phyloP scores from a whole-genome alignment of 148 eudicot genomes.

The Talinum fruticosum region DNA sequence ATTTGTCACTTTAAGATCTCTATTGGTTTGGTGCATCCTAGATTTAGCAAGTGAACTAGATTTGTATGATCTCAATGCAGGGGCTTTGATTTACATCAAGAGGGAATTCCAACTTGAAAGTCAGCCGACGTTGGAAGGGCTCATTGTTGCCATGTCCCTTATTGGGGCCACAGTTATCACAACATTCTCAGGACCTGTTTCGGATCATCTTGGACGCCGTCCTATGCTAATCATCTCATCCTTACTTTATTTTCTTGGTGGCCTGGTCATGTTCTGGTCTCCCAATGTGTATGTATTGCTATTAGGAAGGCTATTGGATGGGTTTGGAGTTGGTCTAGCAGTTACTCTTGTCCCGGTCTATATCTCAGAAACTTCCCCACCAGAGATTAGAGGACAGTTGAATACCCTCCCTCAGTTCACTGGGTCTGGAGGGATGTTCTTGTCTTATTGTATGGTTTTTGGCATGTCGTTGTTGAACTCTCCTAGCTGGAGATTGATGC shows the following conservation, averaged over 20 bases:
- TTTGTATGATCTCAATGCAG: constrained; percentile 39
- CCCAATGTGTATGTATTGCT: constrained; percentile 84
- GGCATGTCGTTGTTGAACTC: constrained; percentile 70
- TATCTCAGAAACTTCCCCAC: constrained; percentile 89
- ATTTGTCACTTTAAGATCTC: background rate
- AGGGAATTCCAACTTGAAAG: constrained; percentile 68
- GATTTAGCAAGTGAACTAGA: background rate
- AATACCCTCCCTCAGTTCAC: constrained; percentile 93
- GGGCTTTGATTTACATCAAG: constrained; percentile 81
- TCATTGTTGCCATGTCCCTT: constrained; percentile 84
- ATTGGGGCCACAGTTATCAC: constrained; percentile 90
- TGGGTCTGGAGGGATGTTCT: constrained; percentile 79
- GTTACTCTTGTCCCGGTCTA: constrained; percentile 87
- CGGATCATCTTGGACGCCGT: constrained; percentile 75
- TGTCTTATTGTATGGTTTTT: constrained; percentile 85
- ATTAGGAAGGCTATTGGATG: constrained; percentile 71
- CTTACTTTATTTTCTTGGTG: constrained; percentile 63
- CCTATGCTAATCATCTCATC: constrained; percentile 85
- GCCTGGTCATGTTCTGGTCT: constrained; percentile 88
- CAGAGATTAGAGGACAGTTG: constrained; percentile 78
- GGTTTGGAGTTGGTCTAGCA: constrained; percentile 80
- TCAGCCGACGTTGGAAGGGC: constrained; percentile 81
- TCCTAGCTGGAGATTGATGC: constrained; percentile 93
- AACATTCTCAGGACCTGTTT: constrained; percentile 79
- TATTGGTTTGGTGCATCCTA: background rate